Evolutionary conservation across 108 stramenopile genomes (phyloP).

Genomic region (Bacterosira constricta): DNA sequence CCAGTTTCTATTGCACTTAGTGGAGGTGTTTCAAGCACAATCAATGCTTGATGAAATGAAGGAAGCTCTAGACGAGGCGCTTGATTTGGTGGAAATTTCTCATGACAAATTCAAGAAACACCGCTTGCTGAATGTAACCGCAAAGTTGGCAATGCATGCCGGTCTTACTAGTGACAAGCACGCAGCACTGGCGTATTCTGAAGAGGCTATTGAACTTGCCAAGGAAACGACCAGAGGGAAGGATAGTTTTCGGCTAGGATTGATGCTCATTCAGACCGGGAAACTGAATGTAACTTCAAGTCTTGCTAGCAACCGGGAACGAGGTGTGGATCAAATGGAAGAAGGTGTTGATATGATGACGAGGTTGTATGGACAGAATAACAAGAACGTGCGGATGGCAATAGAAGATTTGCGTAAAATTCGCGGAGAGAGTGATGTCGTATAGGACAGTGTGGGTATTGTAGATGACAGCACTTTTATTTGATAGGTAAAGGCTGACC

Average conservation of each 20-base stretch:
- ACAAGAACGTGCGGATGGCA: background rate
- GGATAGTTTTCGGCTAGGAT: background rate
- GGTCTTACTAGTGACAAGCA: background rate
- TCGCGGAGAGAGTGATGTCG: no score
- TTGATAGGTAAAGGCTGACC: no score
- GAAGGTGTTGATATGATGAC: background rate
- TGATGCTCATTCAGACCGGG: conserved; percentile 7
- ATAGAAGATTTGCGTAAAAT: no score
- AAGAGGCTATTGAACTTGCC: conserved; percentile 10
- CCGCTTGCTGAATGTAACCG: conserved; percentile 9
- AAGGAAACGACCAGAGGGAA: background rate
- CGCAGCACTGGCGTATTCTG: conserved; percentile 6
- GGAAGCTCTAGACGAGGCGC: no score
- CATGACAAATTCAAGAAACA: background rate
- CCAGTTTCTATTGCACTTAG: no score
- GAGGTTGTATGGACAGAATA: background rate
- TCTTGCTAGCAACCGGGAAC: background rate
- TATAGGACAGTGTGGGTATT: no score
- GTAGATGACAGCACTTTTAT: no score
- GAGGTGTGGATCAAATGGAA: conserved; percentile 4
- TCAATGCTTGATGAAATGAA: conserved; percentile 10
- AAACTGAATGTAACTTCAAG: conserved; percentile 4
- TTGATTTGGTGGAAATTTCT: background rate
- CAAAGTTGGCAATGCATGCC: conserved; percentile 6
- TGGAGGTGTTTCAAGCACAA: conserved; percentile 1